These are phyloP conservation scores for Candida odintsovae DNA, from an alignment of 805 yeast genomes.

Conservation along the genomic window DNA sequence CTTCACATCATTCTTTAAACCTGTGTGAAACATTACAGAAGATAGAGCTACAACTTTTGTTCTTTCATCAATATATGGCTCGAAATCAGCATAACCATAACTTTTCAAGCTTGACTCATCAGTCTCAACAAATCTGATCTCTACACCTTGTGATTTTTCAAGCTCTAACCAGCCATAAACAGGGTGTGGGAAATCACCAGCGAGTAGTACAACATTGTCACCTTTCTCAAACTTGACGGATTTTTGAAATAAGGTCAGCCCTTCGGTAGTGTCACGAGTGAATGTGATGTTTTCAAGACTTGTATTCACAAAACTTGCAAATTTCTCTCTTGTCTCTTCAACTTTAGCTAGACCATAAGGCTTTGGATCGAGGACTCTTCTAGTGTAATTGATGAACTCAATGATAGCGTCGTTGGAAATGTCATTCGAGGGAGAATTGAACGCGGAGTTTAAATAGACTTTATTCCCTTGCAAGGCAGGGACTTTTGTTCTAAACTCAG, in stretches of 20 bases:
- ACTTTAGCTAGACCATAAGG: background rate
- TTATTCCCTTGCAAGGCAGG: background rate
- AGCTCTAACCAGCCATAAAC: background rate
- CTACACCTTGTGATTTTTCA: background rate
- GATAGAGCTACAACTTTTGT: conserved; percentile 2
- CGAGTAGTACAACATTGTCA: background rate
- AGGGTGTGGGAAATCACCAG: background rate
- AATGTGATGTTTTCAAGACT: background rate
- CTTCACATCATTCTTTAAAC: background rate
- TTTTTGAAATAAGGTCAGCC: background rate
- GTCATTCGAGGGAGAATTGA: background rate
- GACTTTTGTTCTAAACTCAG: background rate
- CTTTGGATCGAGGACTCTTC: background rate
- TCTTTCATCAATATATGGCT: background rate
- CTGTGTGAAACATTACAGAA: conserved; percentile 2
- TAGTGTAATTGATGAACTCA: background rate
- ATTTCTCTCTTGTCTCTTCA: background rate
- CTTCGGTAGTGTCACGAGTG: background rate
- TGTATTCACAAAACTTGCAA: background rate
- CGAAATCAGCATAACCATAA: background rate
- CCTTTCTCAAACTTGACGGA: background rate
- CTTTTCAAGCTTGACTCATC: background rate
- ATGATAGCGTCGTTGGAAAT: background rate
- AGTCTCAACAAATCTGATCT: background rate
- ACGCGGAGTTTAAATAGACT: background rate